Base-by-base conservation (phyloP, 2,329 filamentous ascomycete genomes). In the Fusarium siculi region DNA sequence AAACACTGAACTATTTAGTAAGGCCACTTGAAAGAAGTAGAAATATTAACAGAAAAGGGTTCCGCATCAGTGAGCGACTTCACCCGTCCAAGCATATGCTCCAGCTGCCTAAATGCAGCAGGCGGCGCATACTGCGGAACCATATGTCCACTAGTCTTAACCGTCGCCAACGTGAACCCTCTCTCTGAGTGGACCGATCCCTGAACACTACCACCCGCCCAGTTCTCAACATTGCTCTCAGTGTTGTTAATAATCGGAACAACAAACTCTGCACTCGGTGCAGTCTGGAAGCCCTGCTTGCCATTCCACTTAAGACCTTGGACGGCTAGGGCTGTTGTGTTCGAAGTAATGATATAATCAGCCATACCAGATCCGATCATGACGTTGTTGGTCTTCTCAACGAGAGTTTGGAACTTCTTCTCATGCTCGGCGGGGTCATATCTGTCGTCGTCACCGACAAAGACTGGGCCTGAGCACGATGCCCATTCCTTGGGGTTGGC, bases 111-210 rank as follows among this genome's bases (percentile, higher is more conserved):
- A 16, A 68, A 68, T 0, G 66, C 66, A 4, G 66, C 66, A 6
- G 66, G 66, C 5, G 66, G 66, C 3, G 66, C 66, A 40, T 68
- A 68, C n/a, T 68, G 66, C 0, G 66, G 66, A 16, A 68, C 64
- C 66, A 68, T 68, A 9, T 68, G 66, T 4, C 66, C 66, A 40
- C 66, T 68, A 2, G 64, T 68, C 56, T 68, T 68, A 1, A 68
- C 66, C 0, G 64, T 68, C 15, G 66, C 56, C 9, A 68, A 40
- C 0, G 66, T 68, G 3, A 68, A 68, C 0, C 66, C 66, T 16
- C 66, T 16, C 8, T 68, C 66, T 2, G 64, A 63, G 9, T 68
- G 66, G 0, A 68, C 56, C 0, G 44, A 36, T 23, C 66, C 66
- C 37, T 68, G 64, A 12, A 68, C 66, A 30, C 64, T 68, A 0